phyloP scores from a whole-genome alignment of 2,329 filamentous ascomycete species.

The Alternaria sp. region DNA sequence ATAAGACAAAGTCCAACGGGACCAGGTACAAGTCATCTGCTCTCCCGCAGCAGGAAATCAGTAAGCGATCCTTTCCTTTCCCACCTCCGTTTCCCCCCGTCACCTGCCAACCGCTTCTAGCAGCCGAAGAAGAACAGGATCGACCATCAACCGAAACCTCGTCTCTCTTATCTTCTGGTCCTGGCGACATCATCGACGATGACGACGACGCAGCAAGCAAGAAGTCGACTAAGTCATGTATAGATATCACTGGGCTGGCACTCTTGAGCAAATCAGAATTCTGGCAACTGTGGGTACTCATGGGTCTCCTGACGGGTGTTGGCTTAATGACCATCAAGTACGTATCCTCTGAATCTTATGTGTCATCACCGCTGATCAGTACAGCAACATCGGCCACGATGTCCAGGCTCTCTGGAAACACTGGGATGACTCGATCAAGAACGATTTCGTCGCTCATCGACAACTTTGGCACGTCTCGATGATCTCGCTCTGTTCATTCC shows the following conservation, averaged over 20 bases:
- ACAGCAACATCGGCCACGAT: constrained; percentile 92
- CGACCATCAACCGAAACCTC: constrained; percentile 76
- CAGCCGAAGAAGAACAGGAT: constrained; percentile 47
- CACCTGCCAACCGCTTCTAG: constrained; percentile 47
- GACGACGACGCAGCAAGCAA: constrained; percentile 62
- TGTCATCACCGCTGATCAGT: constrained; percentile 38
- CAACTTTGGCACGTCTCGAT: constrained; percentile 95
- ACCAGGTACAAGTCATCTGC: constrained; percentile 53
- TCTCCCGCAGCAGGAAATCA: constrained; percentile 64
- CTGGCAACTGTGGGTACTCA: constrained; percentile 88
- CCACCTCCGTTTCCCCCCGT: constrained; percentile 24
- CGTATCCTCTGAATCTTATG: constrained; percentile 47
- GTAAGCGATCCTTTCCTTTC: constrained; percentile 60
- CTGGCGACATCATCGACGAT: constrained; percentile 59
- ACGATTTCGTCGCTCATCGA: constrained; percentile 78
- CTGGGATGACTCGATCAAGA: constrained; percentile 76
- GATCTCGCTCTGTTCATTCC: constrained; percentile 87
- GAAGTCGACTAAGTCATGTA: constrained; percentile 76
- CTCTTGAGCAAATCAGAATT: constrained; percentile 80
- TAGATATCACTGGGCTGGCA: constrained; percentile 89
- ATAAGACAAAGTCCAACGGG: constrained; percentile 58
- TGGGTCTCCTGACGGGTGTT: constrained; percentile 90
- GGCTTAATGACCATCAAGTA: constrained; percentile 99
- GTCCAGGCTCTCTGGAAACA: constrained; percentile 88
- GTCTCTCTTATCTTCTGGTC: constrained; percentile 75